Percentiles rank a stretch among this genome's conserved stretches.
Conservation (phyloP, 768 basidiomycete genomes). For the Termitomyces sp. region DNA sequence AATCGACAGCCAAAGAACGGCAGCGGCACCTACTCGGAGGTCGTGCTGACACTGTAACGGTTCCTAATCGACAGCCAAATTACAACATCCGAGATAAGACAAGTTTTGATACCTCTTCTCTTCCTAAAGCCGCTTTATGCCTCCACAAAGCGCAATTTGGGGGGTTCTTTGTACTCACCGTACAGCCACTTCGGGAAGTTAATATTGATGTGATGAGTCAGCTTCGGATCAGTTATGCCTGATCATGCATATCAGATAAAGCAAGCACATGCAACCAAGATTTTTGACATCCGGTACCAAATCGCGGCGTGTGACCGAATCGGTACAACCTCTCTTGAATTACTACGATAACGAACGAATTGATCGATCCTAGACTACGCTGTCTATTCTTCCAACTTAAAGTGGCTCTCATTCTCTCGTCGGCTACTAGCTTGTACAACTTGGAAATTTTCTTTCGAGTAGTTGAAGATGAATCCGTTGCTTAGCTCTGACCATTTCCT, state of each 20-base stretch:
- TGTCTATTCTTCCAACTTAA: background rate
- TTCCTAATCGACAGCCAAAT: too few species aligned
- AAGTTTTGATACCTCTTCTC: too few species aligned
- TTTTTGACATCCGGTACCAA: too few species aligned
- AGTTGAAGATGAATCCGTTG: slow-evolving; percentile 4
- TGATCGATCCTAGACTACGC: background rate
- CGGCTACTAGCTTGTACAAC: background rate
- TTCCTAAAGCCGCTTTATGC: too few species aligned
- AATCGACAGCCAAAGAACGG: too few species aligned
- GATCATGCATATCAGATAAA: too few species aligned
- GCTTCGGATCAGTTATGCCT: too few species aligned
- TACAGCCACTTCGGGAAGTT: background rate
- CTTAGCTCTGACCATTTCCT: slow-evolving; percentile 16
- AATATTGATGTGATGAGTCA: background rate
- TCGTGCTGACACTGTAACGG: too few species aligned
- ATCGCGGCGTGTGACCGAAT: background rate
- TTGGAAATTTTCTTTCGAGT: background rate
- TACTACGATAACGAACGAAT: background rate
- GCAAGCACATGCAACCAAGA: too few species aligned
- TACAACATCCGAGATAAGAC: too few species aligned
- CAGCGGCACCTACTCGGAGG: too few species aligned
- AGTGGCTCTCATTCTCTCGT: background rate
- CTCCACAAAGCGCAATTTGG: too few species aligned
- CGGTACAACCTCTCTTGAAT: background rate
- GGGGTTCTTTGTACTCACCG: background rate